Conservation (phyloP, 2,329 filamentous ascomycete species). For the Trichoderma koningii region DNA sequence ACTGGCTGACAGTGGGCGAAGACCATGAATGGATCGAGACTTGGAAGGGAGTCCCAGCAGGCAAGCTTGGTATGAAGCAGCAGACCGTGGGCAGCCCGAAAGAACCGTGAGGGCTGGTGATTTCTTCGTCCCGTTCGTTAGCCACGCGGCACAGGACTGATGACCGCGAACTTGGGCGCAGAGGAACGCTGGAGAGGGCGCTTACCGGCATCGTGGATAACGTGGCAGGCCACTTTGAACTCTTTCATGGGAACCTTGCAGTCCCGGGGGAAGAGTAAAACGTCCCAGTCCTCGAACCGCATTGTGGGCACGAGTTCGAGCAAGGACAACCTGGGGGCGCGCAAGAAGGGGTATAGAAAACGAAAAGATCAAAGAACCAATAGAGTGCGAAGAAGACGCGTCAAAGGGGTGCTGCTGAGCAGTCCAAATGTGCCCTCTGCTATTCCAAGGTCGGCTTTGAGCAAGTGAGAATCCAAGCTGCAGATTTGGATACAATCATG, state of each 20-base stretch:
- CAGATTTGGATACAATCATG: not conserved
- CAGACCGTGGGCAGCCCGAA: conserved; percentile 65
- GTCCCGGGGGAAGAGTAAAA: conserved; percentile 72
- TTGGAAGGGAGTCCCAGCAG: conserved; percentile 61
- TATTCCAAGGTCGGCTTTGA: conserved; percentile 18
- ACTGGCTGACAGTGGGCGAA: conserved; percentile 59
- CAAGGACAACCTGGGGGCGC: not conserved
- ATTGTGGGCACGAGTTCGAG: conserved; percentile 50
- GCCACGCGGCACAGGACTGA: not conserved
- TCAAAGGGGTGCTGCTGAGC: not conserved
- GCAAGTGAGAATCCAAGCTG: not conserved
- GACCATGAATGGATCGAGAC: conserved; percentile 77
- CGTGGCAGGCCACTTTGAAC: conserved; percentile 77
- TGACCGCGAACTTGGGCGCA: too few species aligned
- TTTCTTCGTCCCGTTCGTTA: conserved; percentile 44
- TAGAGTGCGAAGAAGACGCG: not conserved
- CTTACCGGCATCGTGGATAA: conserved; percentile 56
- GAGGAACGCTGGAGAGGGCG: not conserved
- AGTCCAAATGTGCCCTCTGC: conserved; percentile 13
- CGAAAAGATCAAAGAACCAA: not conserved
- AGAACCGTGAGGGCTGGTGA: conserved; percentile 52
- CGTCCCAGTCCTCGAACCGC: conserved; percentile 86
- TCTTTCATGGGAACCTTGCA: conserved; percentile 74
- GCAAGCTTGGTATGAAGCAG: conserved; percentile 69
- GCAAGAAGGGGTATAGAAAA: conserved; percentile 10